Evolutionary conservation across 768 basidiomycete species (phyloP), one percentile per base, ranked within the genome.

Genomic region (Hericium erinaceus): DNA sequence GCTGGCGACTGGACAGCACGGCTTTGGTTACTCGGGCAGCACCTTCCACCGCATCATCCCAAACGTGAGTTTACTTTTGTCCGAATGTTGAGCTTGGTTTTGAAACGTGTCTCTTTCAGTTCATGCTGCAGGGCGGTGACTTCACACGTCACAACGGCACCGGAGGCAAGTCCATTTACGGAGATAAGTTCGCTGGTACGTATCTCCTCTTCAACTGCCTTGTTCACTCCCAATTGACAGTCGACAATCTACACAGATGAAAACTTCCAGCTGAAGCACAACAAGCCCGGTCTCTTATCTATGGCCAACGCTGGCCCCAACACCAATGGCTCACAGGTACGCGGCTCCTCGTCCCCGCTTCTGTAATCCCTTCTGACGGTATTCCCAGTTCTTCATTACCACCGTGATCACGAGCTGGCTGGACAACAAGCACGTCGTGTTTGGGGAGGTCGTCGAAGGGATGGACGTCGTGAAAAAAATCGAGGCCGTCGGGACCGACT

Each of bases 41-140:
- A 75, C 75, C 0, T 93, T 94, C 82, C 92, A 94, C 71, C 87
- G 92, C 61, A 74, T 94, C 66, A 92, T 93, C 67, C 87, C 87
- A 24, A 26, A 26, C 13, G 49, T 51, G 49, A 18, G 49, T 24
- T 13, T 2, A 15, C 15, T 28, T 6, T 33, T 18, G 6, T 51
- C 24, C 1, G 44, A 8, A 16, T 46, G 2, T 33, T 26, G 3
- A 22, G 15, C 8, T 16, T 5, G 4, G n/a, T 26, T n/a, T 26
- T 12, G 9, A 26, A 5, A 26, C 20, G 28, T 26, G 11, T n/a
- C 20, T 26, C 49, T 16, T 24, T 12, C 52, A 78, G 44, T 94
- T 92, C 74, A 92, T 92, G 89, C 77, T 92, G 57, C 92, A 95
- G 70, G 92, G 91, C 24, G 93, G 93, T 57, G 92, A 94, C 69